phyloP scores from a whole-genome alignment of 139 green algal genomes.

The Tetradesmus lagerheimii region DNA sequence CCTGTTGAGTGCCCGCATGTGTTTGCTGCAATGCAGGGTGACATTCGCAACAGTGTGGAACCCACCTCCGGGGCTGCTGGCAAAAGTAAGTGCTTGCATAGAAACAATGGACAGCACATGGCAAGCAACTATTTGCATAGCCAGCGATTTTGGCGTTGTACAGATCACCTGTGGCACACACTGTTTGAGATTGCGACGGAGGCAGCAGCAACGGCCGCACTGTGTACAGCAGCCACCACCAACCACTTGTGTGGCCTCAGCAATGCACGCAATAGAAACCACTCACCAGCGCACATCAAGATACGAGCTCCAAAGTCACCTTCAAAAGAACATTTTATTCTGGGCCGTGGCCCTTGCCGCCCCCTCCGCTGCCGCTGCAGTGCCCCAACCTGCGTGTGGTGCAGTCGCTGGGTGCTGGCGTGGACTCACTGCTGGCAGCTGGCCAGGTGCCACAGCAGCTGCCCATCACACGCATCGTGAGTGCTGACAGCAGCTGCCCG shows the following conservation, averaged over 20 bases:
- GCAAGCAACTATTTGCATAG: too few relatives aligned
- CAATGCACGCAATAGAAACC: neutral
- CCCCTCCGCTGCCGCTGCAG: neutral
- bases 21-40: neutral
- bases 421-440: constrained; percentile 63
- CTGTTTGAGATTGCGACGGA: neutral
- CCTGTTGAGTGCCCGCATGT: too few relatives aligned
- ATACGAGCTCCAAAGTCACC: neutral
- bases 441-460: constrained; percentile 54
- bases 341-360: neutral
- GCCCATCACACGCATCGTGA: constrained; percentile 61
- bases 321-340: neutral
- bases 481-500: neutral
- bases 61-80: constrained; percentile 43
- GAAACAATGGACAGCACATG: neutral
- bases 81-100: constrained; percentile 20
- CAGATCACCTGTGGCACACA: neutral
- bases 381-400: constrained; percentile 59
- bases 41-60: constrained; percentile 55
- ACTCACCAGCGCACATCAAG: too few relatives aligned
- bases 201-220: neutral
- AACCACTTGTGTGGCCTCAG: neutral
- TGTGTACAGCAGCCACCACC: neutral
- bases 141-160: too few relatives aligned
- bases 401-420: constrained; percentile 70